Evolutionary conservation across 345 rosid genomes (phyloP).

Genomic region (Trapa incisa): DNA sequence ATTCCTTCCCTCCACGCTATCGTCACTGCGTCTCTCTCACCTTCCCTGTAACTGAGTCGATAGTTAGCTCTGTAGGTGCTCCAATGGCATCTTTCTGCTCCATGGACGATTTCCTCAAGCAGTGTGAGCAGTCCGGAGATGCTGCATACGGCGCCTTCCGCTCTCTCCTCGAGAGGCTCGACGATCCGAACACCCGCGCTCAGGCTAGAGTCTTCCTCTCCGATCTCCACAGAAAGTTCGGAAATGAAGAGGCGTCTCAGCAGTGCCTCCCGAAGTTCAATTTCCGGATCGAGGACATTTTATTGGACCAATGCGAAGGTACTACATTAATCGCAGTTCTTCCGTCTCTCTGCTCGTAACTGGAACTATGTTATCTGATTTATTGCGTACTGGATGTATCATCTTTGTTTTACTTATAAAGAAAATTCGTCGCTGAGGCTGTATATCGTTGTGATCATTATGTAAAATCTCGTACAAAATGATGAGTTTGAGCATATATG

Average conservation of each 20-base stretch:
- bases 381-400: no score
- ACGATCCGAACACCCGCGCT: slow-evolving; percentile 49
- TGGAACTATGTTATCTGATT: no score
- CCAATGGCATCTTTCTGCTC: slow-evolving; percentile 7
- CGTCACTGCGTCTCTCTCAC: no score
- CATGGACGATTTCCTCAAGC: slow-evolving; percentile 50
- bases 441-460: no score
- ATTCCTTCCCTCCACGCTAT: no score
- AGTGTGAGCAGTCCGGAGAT: slow-evolving; percentile 81
- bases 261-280: slow-evolving; percentile 53
- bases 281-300: slow-evolving; percentile 66
- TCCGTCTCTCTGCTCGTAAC: no score
- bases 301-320: slow-evolving; percentile 68
- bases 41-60: neutral
- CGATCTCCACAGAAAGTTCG: slow-evolving; percentile 42
- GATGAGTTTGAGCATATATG: no score
- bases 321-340: no score
- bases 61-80: neutral
- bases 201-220: slow-evolving; percentile 64
- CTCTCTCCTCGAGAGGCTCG: slow-evolving; percentile 54
- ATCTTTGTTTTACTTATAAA: no score
- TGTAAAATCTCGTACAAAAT: no score
- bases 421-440: no score
- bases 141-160: slow-evolving; percentile 69
- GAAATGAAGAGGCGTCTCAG: slow-evolving; percentile 21